Conservation (phyloP, 2,329 filamentous ascomycete species). For the Penicillium oxalicum region DNA sequence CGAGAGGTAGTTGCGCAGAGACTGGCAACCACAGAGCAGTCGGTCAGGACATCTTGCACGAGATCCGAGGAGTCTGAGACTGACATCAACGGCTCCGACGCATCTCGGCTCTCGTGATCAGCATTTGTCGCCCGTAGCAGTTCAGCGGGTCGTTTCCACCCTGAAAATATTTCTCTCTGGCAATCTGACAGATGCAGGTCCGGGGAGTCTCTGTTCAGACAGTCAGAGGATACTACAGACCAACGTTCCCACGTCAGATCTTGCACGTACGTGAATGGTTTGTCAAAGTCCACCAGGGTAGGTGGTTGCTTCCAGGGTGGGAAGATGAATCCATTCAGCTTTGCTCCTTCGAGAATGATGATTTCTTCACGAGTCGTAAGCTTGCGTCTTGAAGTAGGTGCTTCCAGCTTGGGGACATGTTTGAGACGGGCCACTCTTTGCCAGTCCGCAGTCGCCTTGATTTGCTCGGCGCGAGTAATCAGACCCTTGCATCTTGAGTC, state of each 20-base stretch:
- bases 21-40: slow-evolving; percentile 95
- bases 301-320: slow-evolving; percentile 74
- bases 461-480: slow-evolving; percentile 65
- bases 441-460: slow-evolving; percentile 53
- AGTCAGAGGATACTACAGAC: slow-evolving; percentile 15
- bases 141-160: slow-evolving; percentile 73
- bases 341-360: slow-evolving; percentile 69
- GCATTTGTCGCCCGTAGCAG: slow-evolving; percentile 46
- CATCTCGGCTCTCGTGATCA: slow-evolving; percentile 15
- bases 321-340: slow-evolving; percentile 75
- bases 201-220: slow-evolving; percentile 56
- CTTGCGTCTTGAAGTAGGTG: slow-evolving; percentile 52
- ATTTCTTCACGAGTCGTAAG: slow-evolving; percentile 67
- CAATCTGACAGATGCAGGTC: slow-evolving; percentile 66
- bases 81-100: slow-evolving; percentile 49
- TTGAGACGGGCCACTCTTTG: slow-evolving; percentile 20
- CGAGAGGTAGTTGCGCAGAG: slow-evolving; percentile 74
- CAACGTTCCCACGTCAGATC: neutral
- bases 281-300: slow-evolving; percentile 56
- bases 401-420: slow-evolving; percentile 32
- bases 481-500: slow-evolving; percentile 64
- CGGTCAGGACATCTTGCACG: slow-evolving; percentile 90
- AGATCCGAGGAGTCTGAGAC: slow-evolving; percentile 63
- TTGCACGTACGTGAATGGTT: slow-evolving; percentile 57
- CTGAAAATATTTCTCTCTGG: slow-evolving; percentile 70